These are phyloP conservation scores for Yamadazyma trypodendri DNA, from an alignment of 1,139 yeast genomes.

Conservation along the genomic window DNA sequence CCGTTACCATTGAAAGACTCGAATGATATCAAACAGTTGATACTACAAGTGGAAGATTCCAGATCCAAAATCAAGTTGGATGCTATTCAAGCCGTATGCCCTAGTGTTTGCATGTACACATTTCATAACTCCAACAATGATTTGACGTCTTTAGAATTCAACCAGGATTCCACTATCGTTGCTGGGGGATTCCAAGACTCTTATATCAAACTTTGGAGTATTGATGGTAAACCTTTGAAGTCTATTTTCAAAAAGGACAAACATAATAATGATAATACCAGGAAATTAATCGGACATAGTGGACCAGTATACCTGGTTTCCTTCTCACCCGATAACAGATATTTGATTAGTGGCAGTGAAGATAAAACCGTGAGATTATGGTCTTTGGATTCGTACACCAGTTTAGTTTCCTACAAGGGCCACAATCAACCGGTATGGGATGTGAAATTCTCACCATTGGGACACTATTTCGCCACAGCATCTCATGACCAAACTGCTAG, in stretches of 20 bases:
- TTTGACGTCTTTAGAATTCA: slow-evolving; percentile 79
- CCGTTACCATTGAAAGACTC: slow-evolving; percentile 87
- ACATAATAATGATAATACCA: slow-evolving; percentile 45
- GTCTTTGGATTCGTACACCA: slow-evolving; percentile 89
- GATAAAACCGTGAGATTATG: slow-evolving; percentile 91
- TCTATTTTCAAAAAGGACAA: slow-evolving; percentile 65
- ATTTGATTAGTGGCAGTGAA: slow-evolving; percentile 79
- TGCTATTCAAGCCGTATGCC: slow-evolving; percentile 73
- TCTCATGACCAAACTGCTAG: slow-evolving; percentile 98
- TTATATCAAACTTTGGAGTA: slow-evolving; percentile 85
- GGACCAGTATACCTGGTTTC: slow-evolving; percentile 92
- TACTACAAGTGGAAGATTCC: slow-evolving; percentile 77
- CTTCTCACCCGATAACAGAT: slow-evolving; percentile 87
- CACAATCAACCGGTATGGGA: slow-evolving; percentile 99
- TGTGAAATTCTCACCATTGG: slow-evolving; percentile 89
- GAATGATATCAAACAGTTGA: slow-evolving; percentile 74
- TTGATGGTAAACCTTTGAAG: slow-evolving; percentile 82
- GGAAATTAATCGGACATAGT: slow-evolving; percentile 85
- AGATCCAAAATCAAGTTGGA: slow-evolving; percentile 64
- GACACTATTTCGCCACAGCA: slow-evolving; percentile 96
- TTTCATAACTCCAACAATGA: slow-evolving; percentile 94
- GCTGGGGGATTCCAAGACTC: slow-evolving; percentile 97
- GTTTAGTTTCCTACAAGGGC: slow-evolving; percentile 91
- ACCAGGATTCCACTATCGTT: slow-evolving; percentile 79
- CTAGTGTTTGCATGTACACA: slow-evolving; percentile 97